phyloP scores from a whole-genome alignment of 768 basidiomycete genomes.

The Suillus ampliporus region DNA sequence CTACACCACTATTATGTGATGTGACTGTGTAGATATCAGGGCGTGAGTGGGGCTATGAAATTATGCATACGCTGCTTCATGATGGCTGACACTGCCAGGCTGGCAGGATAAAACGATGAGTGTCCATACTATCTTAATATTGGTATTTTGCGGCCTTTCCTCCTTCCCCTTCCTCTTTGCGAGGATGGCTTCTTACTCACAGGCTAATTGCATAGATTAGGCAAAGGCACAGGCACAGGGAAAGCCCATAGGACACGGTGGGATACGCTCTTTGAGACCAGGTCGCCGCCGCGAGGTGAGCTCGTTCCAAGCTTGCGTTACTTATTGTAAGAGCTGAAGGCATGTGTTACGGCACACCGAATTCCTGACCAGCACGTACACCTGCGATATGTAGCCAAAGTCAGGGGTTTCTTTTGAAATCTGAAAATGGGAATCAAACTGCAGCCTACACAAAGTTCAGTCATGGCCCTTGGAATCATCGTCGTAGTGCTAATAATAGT shows the following conservation, averaged over 20 bases:
- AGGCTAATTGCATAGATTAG: neutral
- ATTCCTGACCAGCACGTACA: neutral
- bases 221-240: neutral
- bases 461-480: neutral
- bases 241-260: neutral
- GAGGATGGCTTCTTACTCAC: neutral
- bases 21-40: too few relatives aligned
- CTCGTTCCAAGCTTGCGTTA: neutral
- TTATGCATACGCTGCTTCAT: too few relatives aligned
- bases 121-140: neutral
- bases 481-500: too few relatives aligned
- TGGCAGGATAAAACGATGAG: too few relatives aligned
- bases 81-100: too few relatives aligned
- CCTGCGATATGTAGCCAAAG: neutral
- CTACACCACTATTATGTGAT: too few relatives aligned
- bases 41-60: too few relatives aligned
- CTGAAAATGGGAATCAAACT: neutral
- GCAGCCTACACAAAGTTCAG: neutral
- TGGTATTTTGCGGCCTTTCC: neutral
- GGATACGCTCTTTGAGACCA: neutral
- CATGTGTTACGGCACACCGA: neutral
- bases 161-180: neutral
- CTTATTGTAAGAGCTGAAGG: neutral
- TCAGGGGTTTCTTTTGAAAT: neutral
- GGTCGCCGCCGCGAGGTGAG: neutral